Base-by-base conservation (phyloP, 2,329 filamentous ascomycete species). In the Helminthosporium solani region DNA sequence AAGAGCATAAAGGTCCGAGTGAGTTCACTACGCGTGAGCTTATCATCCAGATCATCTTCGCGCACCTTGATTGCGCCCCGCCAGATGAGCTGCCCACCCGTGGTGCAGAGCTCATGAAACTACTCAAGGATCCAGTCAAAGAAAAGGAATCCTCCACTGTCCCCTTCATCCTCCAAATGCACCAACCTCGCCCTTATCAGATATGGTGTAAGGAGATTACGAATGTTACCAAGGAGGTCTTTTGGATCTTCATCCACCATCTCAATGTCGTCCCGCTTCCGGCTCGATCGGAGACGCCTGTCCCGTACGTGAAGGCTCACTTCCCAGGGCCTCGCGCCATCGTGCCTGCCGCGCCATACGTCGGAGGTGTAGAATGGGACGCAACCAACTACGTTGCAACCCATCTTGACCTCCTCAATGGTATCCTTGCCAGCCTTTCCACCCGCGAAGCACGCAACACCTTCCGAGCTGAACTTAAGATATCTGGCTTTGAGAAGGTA, bases 181-280 rank as follows among this genome's bases (percentile, higher is more conserved):
- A 88, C 58, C 84, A 86, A 28, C 83, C 90, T 40, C 82, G 92
- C 0, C 92, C 92, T 0, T 99, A 96, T 70, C 87, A 90, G 27
- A 82, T 95, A 2, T 99, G 92, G 92, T 90, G 86, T 72, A 94
- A 91, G 70, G 94, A 99, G 72, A 84, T 92, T 15, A 85, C 86
- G 49, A 91, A 88, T 60, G 92, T 97, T 38, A 96, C 91, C 33
- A 96, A 96, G 70, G 92, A 99, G 69, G 92, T 97, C 21, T 99
- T 99, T 68, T 99, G 92, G 92, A 97, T 97, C 66, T 99, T 97
- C 74, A 78, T 97, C 43, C 92, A 97, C 71, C 88, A 95, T 58
- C 78, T 95, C 47, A 97, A 97, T 61, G 85, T 96, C 36, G 81
- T 97, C 30, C 80, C 89, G 18, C 70, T 88, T 27, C 81, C 61